A percentile compares a stretch with the other conserved stretches of the same genome.
Evolutionary conservation across 345 rosid genomes (phyloP).

Genomic region (Camelina sativa): DNA sequence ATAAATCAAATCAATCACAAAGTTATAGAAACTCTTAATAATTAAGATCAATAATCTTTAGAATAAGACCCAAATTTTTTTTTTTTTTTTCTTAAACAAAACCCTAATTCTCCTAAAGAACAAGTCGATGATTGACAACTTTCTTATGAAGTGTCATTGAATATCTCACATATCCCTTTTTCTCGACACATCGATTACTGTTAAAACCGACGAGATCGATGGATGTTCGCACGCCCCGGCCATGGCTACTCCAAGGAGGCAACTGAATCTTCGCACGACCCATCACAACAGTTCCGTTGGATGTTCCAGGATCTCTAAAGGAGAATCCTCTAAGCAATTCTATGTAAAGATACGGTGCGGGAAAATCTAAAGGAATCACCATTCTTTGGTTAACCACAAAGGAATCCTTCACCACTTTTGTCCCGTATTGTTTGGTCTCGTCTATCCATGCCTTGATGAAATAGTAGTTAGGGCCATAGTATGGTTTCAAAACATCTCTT

Average conservation of each 20-base stretch:
- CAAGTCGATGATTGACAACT: neutral
- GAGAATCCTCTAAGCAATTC: neutral
- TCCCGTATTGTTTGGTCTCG: neutral
- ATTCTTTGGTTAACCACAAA: neutral
- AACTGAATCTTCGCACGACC: slow-evolving; percentile 30
- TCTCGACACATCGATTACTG: neutral
- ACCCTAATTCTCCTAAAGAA: neutral
- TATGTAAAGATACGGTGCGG: slow-evolving; percentile 15
- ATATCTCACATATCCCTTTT: neutral
- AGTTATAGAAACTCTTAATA: neutral
- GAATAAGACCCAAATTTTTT: neutral
- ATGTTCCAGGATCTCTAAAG: slow-evolving; percentile 26
- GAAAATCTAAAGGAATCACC: slow-evolving; percentile 20
- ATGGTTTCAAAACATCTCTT: too few relatives aligned
- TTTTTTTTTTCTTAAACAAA: too few relatives aligned
- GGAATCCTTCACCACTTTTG: neutral
- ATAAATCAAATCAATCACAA: neutral
- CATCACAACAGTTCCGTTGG: slow-evolving; percentile 13
- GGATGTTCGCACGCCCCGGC: neutral
- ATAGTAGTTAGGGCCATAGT: neutral
- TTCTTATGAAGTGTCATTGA: slow-evolving; percentile 18
- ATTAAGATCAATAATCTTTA: neutral
- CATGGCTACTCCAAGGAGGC: slow-evolving; percentile 1
- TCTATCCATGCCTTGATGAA: slow-evolving; percentile 12
- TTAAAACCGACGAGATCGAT: slow-evolving; percentile 20